Base-by-base conservation (phyloP, 108 stramenopile genomes). In the Skeletonema tropicum region DNA sequence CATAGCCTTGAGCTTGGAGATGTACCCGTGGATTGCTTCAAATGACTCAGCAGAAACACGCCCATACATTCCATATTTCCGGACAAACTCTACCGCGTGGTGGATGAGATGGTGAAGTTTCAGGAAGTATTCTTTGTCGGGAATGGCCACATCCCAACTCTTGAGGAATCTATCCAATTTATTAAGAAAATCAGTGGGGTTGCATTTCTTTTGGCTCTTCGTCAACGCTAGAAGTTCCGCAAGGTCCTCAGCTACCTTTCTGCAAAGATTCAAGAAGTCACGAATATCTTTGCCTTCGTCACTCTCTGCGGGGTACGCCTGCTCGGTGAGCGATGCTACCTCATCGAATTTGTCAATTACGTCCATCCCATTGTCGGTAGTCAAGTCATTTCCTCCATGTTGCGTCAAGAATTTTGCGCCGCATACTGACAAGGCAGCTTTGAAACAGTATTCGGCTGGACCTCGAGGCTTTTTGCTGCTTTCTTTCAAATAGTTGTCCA, bases 341-440 rank as follows among this genome's bases (percentile, higher is more conserved):
- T 38, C 35, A 0, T 32, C 31, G 17, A 63, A 63, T 3, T 36
- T 6, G 0, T 63, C 62, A 6, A 63, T 63, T 19, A 63, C 62
- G 35, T 63, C 62, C 62, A 63, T 63, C 13, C 62, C 62, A 63
- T 63, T 63, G 32, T 63, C 36, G 3, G 31, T 63, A 12, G 62
- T 63, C 62, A 63, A 63, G 3, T 32, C 31, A 17, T 31, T 33
- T 32, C 62, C 62, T 6, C 62, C 62, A 7, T 63, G 62, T 11
- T 63, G 62, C 14, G 15, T 11, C 32, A 63, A 35, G n/a, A 63
- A 63, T 13, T 63, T 63, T 1, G 26, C 62, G 38, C 62, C 62
- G 0, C 11, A 32, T 0, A 11, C 29, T 35, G 11, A 3, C 12
- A 46, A 2, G 3, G 7, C 45, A 8, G 45, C 45, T 13, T n/a